Percentiles rank a stretch among this genome's conserved stretches.
These are phyloP conservation scores for Fallopia convolvulus DNA, from an alignment of 148 eudicot species.

Conservation along the genomic window DNA sequence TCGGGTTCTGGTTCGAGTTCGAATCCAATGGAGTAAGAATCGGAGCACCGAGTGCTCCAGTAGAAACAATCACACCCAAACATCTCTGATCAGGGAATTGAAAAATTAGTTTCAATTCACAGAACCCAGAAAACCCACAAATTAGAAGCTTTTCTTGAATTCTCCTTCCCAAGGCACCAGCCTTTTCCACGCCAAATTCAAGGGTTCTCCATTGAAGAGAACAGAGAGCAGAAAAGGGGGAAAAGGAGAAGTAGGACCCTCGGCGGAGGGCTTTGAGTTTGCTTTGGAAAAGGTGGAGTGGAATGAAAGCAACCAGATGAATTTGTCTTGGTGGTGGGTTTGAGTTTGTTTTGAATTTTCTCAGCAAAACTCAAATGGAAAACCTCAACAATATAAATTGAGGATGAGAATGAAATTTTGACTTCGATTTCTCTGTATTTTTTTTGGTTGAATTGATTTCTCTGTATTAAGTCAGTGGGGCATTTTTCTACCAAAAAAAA, in stretches of 20 bases:
- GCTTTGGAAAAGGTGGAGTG: slow-evolving; percentile 1
- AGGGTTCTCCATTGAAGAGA: background rate
- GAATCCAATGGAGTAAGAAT: slow-evolving; percentile 15
- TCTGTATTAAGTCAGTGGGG: too few relatives aligned
- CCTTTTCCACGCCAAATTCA: background rate
- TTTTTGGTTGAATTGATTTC: too few relatives aligned
- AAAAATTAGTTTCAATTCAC: background rate
- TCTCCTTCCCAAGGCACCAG: background rate
- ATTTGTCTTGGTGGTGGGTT: slow-evolving; percentile 4
- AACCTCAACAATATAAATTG: background rate
- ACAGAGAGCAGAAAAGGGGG: background rate
- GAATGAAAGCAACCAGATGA: slow-evolving; percentile 5
- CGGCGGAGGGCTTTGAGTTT: background rate
- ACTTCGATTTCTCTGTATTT: background rate
- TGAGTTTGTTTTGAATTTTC: slow-evolving; percentile 8
- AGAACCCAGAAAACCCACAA: background rate
- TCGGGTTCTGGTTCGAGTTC: slow-evolving; percentile 18
- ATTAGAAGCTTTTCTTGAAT: background rate
- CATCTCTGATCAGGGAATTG: slow-evolving; percentile 22
- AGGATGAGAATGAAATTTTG: background rate
- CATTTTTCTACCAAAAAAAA: too few relatives aligned
- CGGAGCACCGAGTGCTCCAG: slow-evolving; percentile 23
- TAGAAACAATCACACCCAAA: slow-evolving; percentile 38
- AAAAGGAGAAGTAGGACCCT: background rate
- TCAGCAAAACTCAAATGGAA: background rate